Evolutionary conservation across 192 early-diverging fungal genomes (phyloP).

Genomic region (Helicostylum pulchrum): DNA sequence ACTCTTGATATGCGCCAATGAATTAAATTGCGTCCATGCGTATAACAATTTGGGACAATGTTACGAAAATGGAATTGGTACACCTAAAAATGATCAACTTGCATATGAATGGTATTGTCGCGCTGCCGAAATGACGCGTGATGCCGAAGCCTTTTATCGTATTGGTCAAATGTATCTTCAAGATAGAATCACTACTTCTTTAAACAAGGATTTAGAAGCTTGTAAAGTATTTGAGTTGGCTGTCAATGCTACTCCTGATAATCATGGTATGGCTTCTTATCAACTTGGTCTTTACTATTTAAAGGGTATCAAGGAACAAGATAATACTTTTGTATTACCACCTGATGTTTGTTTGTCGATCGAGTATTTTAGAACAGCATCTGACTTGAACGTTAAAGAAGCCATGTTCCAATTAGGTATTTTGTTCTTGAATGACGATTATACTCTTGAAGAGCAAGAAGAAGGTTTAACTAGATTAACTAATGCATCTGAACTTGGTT

Average conservation of each 20-base stretch:
- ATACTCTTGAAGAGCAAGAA: conserved; percentile 9
- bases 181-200: background rate
- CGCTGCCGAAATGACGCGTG: conserved; percentile 20
- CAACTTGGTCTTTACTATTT: conserved; percentile 14
- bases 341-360: conserved; percentile 9
- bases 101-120: conserved; percentile 32
- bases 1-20: conserved; percentile 29
- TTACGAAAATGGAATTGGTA: conserved; percentile 31
- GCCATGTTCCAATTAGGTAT: conserved; percentile 18
- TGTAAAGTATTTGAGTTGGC: conserved; percentile 3
- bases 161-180: conserved; percentile 21
- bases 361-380: conserved; percentile 10
- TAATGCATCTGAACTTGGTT: conserved; percentile 16
- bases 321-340: background rate
- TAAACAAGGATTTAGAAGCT: conserved; percentile 5
- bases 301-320: background rate
- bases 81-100: conserved; percentile 12
- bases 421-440: conserved; percentile 7
- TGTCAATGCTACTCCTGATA: conserved; percentile 1
- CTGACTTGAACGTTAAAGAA: conserved; percentile 5
- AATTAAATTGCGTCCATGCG: conserved; percentile 25
- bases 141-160: conserved; percentile 34
- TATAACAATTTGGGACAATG: conserved; percentile 33
- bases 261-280: conserved; percentile 8
- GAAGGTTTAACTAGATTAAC: conserved; percentile 10